A percentile compares a stretch with the other conserved stretches of the same genome.
phyloP scores from a whole-genome alignment of 306 rosid genomes.

The Adenanthera pavonina region DNA sequence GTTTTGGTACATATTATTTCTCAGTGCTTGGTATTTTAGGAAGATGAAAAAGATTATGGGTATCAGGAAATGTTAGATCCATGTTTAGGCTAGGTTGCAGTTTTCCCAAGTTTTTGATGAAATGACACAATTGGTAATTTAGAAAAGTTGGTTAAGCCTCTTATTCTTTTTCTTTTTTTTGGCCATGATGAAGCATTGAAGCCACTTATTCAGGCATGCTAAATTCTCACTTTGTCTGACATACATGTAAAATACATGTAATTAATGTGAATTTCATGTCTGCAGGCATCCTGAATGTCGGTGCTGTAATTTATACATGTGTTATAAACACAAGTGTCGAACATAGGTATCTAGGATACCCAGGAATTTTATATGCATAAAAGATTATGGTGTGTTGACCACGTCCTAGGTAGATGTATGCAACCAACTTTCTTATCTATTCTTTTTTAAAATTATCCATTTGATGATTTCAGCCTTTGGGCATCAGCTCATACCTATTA shows the following conservation, averaged over 20 bases:
- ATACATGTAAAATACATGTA: background rate
- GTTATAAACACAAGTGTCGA: background rate
- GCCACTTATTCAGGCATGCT: background rate
- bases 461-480: background rate
- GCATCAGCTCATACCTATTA: constrained; percentile 16
- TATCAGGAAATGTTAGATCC: background rate
- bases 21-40: background rate
- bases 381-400: background rate
- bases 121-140: background rate
- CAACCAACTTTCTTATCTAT: constrained; percentile 1
- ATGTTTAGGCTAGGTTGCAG: background rate
- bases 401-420: background rate
- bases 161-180: too few relatives aligned
- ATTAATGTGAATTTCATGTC: background rate
- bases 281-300: background rate
- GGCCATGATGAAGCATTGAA: background rate
- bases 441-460: background rate
- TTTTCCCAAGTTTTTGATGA: background rate
- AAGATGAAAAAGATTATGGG: background rate
- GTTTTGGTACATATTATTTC: background rate
- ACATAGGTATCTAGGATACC: background rate
- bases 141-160: background rate
- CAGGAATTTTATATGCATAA: background rate
- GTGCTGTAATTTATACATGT: background rate
- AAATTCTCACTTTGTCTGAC: background rate